Percentiles rank a stretch among this genome's conserved stretches.
These are phyloP conservation scores for Penicillium sclerotigenum DNA, from an alignment of 2,329 filamentous ascomycete species.

Conservation along the genomic window DNA sequence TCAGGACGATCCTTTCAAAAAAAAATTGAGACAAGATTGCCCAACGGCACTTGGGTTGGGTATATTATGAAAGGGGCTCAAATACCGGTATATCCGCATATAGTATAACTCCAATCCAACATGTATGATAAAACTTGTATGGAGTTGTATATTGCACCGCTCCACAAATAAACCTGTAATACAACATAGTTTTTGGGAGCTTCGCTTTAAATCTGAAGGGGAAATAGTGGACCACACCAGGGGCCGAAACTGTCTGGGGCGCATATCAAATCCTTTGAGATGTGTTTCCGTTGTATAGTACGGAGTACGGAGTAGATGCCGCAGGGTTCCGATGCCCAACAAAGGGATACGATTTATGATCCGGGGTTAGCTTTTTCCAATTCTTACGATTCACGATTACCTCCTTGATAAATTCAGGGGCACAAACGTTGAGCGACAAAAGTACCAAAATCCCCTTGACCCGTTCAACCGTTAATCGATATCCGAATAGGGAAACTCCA, in stretches of 20 bases:
- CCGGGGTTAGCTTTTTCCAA: neutral
- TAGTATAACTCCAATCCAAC: neutral
- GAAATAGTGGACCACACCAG: neutral
- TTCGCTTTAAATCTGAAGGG: neutral
- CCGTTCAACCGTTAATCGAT: constrained; percentile 4
- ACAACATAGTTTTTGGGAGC: neutral
- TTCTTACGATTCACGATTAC: neutral
- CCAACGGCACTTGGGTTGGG: neutral
- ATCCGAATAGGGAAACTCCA: constrained; percentile 4
- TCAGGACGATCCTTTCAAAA: neutral
- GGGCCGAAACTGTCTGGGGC: constrained; percentile 9
- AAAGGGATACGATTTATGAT: constrained; percentile 2
- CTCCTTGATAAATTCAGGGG: constrained; percentile 1
- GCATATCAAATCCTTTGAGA: constrained; percentile 1
- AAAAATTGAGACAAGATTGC: neutral
- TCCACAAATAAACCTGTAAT: neutral
- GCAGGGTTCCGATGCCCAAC: neutral
- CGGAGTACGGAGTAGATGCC: neutral
- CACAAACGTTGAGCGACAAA: constrained; percentile 2
- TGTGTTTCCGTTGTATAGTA: neutral
- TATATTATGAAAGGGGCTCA: neutral
- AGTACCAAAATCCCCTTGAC: neutral
- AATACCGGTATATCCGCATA: neutral
- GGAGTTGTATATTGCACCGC: neutral
- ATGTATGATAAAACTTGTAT: neutral